These are phyloP conservation scores for Aureobasidium sp. DNA, from an alignment of 2,329 filamentous ascomycete species.

Conservation along the genomic window DNA sequence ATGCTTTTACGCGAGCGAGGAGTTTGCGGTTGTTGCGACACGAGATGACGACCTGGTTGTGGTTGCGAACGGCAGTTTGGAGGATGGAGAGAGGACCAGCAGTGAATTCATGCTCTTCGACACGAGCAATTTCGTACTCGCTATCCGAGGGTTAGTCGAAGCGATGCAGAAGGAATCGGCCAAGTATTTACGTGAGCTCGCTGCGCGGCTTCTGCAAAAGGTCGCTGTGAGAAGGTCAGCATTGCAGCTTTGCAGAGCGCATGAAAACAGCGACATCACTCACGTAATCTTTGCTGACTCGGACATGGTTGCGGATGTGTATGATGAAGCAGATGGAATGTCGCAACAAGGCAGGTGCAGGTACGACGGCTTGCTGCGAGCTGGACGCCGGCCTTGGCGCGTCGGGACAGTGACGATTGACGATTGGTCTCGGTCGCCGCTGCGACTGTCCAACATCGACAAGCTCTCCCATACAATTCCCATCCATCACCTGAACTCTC, in stretches of 20 bases:
- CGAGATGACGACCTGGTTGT: conserved; percentile 93
- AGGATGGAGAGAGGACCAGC: conserved; percentile 84
- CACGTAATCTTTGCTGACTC: conserved; percentile 15
- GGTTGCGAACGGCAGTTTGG: conserved; percentile 89
- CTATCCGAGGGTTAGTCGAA: conserved; percentile 39
- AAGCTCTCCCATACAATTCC: background rate
- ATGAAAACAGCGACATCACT: background rate
- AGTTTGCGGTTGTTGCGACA: conserved; percentile 98
- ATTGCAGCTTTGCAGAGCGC: background rate
- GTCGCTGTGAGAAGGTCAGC: conserved; percentile 52
- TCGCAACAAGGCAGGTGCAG: background rate
- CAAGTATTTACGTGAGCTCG: conserved; percentile 75
- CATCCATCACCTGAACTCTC: background rate
- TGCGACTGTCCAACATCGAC: conserved; percentile 2
- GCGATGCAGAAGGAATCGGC: background rate
- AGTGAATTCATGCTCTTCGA: conserved; percentile 74
- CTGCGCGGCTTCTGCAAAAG: conserved; percentile 80
- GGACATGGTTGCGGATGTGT: conserved; percentile 8
- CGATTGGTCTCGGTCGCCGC: conserved; percentile 9
- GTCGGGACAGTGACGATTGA: conserved; percentile 4
- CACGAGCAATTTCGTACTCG: conserved; percentile 82
- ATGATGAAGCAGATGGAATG: background rate
- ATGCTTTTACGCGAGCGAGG: conserved; percentile 93
- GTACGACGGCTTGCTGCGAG: conserved; percentile 1
- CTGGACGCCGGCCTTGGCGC: background rate